Percentiles rank a stretch among this genome's conserved stretches.
phyloP scores from a whole-genome alignment of 345 rosid species.

The Durio zibethinus region DNA sequence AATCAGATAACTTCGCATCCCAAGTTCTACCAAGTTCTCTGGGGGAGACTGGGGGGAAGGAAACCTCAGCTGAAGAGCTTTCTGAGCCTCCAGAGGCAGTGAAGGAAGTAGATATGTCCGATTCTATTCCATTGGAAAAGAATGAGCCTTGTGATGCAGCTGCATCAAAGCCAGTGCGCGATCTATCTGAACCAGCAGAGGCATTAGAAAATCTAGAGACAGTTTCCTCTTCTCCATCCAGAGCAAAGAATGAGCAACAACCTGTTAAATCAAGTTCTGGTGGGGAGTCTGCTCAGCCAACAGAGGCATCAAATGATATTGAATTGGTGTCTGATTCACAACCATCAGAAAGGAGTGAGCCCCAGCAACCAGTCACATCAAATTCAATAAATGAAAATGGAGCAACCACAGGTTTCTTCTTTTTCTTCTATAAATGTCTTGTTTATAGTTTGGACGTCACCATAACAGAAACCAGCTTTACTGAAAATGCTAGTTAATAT shows the following conservation, averaged over 20 bases:
- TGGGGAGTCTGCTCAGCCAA: conserved; percentile 5
- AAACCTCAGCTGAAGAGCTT: conserved; percentile 33
- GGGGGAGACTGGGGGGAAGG: conserved; percentile 32
- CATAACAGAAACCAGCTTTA: neutral
- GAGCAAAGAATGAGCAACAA: conserved; percentile 16
- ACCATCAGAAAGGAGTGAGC: conserved; percentile 24
- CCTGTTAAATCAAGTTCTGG: conserved; percentile 10
- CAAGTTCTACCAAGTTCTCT: conserved; percentile 24
- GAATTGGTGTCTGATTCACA: conserved; percentile 22
- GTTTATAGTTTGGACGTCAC: neutral
- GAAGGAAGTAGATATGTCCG: conserved; percentile 39
- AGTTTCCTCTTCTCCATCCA: conserved; percentile 4
- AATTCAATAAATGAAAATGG: conserved; percentile 24
- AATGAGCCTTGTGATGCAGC: conserved; percentile 35
- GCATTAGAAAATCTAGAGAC: conserved; percentile 21
- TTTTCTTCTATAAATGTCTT: neutral
- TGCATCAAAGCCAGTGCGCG: conserved; percentile 29
- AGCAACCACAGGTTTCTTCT: conserved; percentile 34
- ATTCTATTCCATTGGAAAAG: conserved; percentile 34
- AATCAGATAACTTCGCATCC: conserved; percentile 23
- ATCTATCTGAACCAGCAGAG: conserved; percentile 27
- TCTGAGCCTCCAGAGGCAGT: conserved; percentile 26
- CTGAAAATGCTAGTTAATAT: neutral
- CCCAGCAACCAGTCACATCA: conserved; percentile 16
- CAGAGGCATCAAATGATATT: neutral